Evolutionary conservation across 352 stramenopile species (phyloP).

Genomic region (Globisporangium nunn): DNA sequence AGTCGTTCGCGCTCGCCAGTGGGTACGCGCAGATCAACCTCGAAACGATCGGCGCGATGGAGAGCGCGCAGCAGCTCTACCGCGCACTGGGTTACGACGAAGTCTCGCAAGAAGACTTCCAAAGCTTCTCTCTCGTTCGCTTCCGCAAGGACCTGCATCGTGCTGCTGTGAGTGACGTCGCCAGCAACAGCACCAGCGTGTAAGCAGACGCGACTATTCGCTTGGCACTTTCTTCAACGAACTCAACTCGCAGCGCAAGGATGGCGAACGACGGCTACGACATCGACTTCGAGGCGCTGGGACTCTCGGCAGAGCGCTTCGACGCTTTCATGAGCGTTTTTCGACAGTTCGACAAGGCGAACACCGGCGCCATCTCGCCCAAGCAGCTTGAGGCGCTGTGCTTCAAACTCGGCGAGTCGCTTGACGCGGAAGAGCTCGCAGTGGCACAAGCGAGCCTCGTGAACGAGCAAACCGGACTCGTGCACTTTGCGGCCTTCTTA

Average conservation of each 20-base stretch:
- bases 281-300: slow-evolving; percentile 39
- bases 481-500: slow-evolving; percentile 59
- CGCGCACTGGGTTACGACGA: slow-evolving; percentile 30
- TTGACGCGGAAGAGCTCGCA: slow-evolving; percentile 50
- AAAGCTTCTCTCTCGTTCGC: slow-evolving; percentile 47
- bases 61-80: slow-evolving; percentile 49
- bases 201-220: not conserved
- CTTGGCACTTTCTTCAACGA: not conserved
- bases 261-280: slow-evolving; percentile 22
- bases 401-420: slow-evolving; percentile 46
- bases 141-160: slow-evolving; percentile 32
- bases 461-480: slow-evolving; percentile 43
- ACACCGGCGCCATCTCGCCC: slow-evolving; percentile 42
- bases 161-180: too few species aligned
- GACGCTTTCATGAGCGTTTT: slow-evolving; percentile 60
- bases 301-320: slow-evolving; percentile 38
- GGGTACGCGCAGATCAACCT: slow-evolving; percentile 32
- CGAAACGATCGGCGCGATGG: slow-evolving; percentile 63
- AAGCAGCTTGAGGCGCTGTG: slow-evolving; percentile 52
- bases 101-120: slow-evolving; percentile 16
- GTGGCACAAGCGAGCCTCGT: slow-evolving; percentile 38
- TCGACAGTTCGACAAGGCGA: slow-evolving; percentile 33
- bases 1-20: slow-evolving; percentile 25
- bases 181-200: too few species aligned
- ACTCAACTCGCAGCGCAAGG: not conserved